phyloP scores from a whole-genome alignment of 805 yeast genomes.

The Candida berthetii region DNA sequence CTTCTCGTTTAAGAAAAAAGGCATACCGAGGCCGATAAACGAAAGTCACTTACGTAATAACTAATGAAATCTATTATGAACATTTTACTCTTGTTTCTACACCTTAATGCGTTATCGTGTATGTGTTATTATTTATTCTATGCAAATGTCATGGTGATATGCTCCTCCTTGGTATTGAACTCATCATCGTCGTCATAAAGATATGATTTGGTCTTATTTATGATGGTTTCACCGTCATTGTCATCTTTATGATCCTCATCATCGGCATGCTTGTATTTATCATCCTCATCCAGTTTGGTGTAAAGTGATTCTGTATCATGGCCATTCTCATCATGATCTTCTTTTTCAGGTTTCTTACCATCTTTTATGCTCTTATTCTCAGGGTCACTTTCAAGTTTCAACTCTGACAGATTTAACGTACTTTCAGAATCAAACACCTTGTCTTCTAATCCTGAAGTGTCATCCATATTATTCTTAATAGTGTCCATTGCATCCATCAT shows the following conservation, averaged over 20 bases:
- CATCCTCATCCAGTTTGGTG: not conserved
- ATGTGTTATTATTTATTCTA: not conserved
- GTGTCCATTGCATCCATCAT: constrained; percentile 28
- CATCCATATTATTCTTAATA: constrained; percentile 2
- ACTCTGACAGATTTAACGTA: not conserved
- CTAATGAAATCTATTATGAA: too few relatives aligned
- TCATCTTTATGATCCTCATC: not conserved
- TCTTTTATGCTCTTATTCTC: too few relatives aligned
- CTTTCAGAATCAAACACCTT: not conserved
- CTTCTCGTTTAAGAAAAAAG: not conserved
- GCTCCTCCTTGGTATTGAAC: not conserved
- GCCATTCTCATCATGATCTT: constrained; percentile 13
- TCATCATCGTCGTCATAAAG: not conserved
- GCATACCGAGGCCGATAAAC: not conserved
- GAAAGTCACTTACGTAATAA: too few relatives aligned
- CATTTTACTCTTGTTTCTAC: too few relatives aligned
- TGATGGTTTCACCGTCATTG: constrained; percentile 1
- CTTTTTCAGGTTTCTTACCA: not conserved
- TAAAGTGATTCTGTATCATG: constrained; percentile 6
- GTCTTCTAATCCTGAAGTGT: constrained; percentile 1
- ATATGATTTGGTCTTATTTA: not conserved
- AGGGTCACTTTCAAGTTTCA: not conserved
- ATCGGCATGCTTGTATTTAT: not conserved
- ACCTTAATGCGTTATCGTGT: too few relatives aligned
- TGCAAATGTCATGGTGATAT: not conserved